Base-by-base conservation (phyloP, 2,329 filamentous ascomycete genomes). In the Diaporthe capsici region DNA sequence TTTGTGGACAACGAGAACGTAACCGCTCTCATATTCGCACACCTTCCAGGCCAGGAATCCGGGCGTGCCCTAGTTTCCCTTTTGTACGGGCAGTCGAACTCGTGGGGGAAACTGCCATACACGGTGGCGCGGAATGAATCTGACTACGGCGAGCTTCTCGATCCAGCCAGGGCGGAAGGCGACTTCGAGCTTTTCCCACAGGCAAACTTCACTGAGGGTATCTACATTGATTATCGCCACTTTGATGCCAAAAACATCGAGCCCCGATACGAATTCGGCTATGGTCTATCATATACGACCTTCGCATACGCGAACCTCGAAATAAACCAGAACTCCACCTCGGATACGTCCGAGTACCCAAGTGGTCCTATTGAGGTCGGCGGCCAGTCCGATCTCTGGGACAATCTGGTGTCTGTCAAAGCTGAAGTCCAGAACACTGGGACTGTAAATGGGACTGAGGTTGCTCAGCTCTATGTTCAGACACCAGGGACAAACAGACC, bases 1-100 rank as follows among this genome's bases (percentile, higher is more conserved):
- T 94, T 90, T 85, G 85, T 91, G 76, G 88, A 93, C 67, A 88
- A 94, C 75, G 84, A 87, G 10, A 93, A 94, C 77, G 88, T 94
- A 47, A 93, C 91, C 0, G 91, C 88, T 1, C 84, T 94, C 22
- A 85, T 94, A 0, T 91, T 91, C 78, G 92, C 90, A 6, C 92
- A 93, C 79, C 84, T 93, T 0, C 92, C 92, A 0, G 92, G 92
- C 0, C 90, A 94, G 79, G 90, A 92, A 74, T 90, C 88, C 1
- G 92, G 92, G 0, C 82, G 84, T 1, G 88, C 90, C 0, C 79
- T 92, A 8, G 88, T 89, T 0, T 86, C 88, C 0, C 80, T 93
- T 10, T 84, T 93, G 0, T 92, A 92, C 78, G 91, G 91, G 34
- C 85, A 89, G 3, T 82, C 85, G 3, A 90, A 88, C 76, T 88